These are phyloP conservation scores for Aspergillus fumigatiaffinis DNA, from an alignment of 2,329 filamentous ascomycete genomes.

Conservation along the genomic window DNA sequence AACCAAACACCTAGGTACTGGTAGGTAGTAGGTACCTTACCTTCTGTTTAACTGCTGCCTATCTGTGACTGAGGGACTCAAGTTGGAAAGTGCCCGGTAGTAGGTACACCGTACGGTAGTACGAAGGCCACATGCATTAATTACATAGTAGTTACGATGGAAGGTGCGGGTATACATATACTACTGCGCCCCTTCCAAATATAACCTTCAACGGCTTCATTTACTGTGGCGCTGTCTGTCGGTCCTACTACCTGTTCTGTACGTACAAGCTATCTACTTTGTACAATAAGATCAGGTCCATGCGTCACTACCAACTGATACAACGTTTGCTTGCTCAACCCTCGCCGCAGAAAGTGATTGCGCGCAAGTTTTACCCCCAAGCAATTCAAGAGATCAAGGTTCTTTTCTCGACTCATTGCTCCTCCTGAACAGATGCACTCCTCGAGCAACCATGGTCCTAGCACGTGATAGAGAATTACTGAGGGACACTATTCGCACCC, in stretches of 20 bases:
- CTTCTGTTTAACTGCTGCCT: too few species aligned
- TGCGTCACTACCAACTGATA: not conserved
- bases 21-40: too few species aligned
- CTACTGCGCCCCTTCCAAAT: too few species aligned
- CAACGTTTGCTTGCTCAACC: not conserved
- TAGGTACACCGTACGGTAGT: too few species aligned
- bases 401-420: conserved; percentile 2
- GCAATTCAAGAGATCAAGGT: not conserved
- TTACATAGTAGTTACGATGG: too few species aligned
- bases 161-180: too few species aligned
- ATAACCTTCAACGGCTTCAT: not conserved
- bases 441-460: conserved; percentile 27
- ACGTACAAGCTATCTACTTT: not conserved
- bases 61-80: too few species aligned
- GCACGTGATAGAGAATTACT: conserved; percentile 32
- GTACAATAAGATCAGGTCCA: not conserved
- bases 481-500: conserved; percentile 36
- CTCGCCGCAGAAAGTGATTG: not conserved
- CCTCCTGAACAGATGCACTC: conserved; percentile 1
- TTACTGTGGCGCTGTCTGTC: not conserved
- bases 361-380: not conserved
- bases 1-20: not conserved
- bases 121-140: too few species aligned
- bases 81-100: too few species aligned
- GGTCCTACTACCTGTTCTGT: not conserved